These are phyloP conservation scores for Aspergillus brunneoviolaceus DNA, from an alignment of 2,329 filamentous ascomycete genomes.

Conservation along the genomic window DNA sequence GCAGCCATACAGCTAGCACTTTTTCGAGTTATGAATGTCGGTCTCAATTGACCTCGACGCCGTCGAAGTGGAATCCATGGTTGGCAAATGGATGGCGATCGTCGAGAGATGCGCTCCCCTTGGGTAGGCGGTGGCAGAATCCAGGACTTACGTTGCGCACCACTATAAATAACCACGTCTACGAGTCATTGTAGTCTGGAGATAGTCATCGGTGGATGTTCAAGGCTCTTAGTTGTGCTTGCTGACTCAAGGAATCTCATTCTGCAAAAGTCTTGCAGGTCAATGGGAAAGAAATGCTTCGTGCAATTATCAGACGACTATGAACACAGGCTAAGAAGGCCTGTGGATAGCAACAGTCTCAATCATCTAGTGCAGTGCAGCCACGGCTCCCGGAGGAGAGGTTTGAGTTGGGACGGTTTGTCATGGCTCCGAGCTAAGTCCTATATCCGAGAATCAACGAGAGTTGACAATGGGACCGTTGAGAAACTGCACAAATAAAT, in stretches of 20 bases:
- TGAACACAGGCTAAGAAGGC: no score
- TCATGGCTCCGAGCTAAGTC: background rate
- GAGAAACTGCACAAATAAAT: no score
- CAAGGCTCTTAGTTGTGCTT: no score
- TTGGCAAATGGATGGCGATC: background rate
- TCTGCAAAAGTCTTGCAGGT: no score
- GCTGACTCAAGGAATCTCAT: no score
- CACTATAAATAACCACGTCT: conserved; percentile 5
- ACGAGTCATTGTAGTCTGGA: background rate
- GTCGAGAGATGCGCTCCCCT: background rate
- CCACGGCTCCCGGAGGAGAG: no score
- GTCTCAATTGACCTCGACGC: conserved; percentile 1
- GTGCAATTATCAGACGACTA: no score
- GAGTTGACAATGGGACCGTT: no score
- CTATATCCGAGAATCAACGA: background rate
- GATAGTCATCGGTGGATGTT: no score
- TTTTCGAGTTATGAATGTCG: background rate
- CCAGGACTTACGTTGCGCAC: conserved; percentile 11
- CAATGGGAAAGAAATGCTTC: no score
- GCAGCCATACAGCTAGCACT: background rate
- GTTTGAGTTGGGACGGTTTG: background rate
- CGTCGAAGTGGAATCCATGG: background rate
- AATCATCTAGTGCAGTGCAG: no score
- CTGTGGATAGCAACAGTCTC: no score
- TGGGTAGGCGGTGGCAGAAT: conserved; percentile 18